These are phyloP conservation scores for Hymenotorrendiella dingleyae DNA, from an alignment of 2,329 filamentous ascomycete species.

Conservation along the genomic window DNA sequence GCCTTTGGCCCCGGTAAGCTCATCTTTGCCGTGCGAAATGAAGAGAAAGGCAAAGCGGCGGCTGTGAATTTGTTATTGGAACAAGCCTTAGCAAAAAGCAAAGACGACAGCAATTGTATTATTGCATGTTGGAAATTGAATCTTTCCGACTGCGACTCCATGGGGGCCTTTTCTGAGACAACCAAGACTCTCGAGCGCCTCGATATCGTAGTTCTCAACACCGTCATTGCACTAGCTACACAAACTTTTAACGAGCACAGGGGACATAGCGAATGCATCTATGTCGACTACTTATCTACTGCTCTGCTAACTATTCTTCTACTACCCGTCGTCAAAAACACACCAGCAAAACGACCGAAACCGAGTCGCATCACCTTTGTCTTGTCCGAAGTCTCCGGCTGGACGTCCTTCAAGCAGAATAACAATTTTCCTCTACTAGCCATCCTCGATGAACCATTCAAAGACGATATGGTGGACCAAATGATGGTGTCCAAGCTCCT, in stretches of 20 bases:
- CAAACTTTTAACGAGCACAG: not conserved
- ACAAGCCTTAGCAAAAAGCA: slow-evolving; percentile 25
- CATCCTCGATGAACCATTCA: not conserved
- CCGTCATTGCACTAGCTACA: slow-evolving; percentile 1
- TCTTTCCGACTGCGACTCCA: slow-evolving; percentile 28
- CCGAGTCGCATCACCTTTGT: not conserved
- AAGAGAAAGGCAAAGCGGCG: slow-evolving; percentile 38
- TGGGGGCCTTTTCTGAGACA: slow-evolving; percentile 2
- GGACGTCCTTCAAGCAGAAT: slow-evolving; percentile 2
- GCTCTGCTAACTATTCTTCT: slow-evolving; percentile 5
- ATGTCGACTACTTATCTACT: slow-evolving; percentile 9
- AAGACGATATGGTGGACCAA: not conserved
- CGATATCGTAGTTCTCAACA: slow-evolving; percentile 9
- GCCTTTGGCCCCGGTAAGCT: slow-evolving; percentile 35
- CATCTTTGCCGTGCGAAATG: slow-evolving; percentile 42
- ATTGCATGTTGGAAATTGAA: slow-evolving; percentile 47
- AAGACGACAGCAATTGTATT: too few relatives aligned
- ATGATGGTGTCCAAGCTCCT: not conserved
- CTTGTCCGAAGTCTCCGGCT: not conserved
- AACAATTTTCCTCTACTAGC: not conserved
- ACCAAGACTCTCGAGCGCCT: slow-evolving; percentile 3
- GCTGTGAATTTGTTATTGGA: slow-evolving; percentile 25
- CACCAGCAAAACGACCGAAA: not conserved
- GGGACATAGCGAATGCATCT: slow-evolving; percentile 1
- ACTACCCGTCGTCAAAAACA: slow-evolving; percentile 1